Evolutionary conservation across 306 rosid genomes (phyloP), one percentile per base, ranked within the genome.

Genomic region (Mimosa bimucronata): DNA sequence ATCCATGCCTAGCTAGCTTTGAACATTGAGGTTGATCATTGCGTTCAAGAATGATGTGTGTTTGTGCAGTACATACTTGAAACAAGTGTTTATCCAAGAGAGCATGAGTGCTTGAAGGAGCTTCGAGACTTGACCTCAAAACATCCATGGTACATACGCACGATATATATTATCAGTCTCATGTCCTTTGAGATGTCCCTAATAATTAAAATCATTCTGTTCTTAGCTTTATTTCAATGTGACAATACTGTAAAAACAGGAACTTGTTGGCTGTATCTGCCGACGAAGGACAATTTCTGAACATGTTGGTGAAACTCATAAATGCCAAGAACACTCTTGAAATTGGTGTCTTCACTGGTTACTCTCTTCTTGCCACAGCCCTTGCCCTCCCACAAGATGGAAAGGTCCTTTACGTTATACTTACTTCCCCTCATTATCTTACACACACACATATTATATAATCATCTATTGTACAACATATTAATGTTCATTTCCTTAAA

Each of bases 251-350:
- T 29, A 1, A 23, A 26, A 46, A 84, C 86, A 91, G 98, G 97
- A 93, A 91, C 86, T 71, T 88, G 82, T 88, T 93, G 97, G 88
- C 98, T 10, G 91, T 94, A 21, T 88, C 98, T 52, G 97, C 97
- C 25, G 98, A 94, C 61, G 98, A 94, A 83, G 98, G 98, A 0
- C 98, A 94, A 23, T 91, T 94, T 83, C 83, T 94, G 90, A 88
- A 83, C 88, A 83, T 94, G 95, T 92, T 91, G 52, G 83, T 94
- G 73, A 94, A 94, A 85, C 89, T 94, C n/a, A 92, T 94, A 77
- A 94, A 94, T 80, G 98, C 97, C 50, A 94, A 90, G 85, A 91
- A 91, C 71, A 93, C 98, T 80, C 90, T 91, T 94, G 98, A 93
- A 88, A 94, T 94, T 28, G 98, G 97, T 69, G 98, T 94, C 79